phyloP scores from a whole-genome alignment of 139 green algal genomes.

The Trebouxia sp. region DNA sequence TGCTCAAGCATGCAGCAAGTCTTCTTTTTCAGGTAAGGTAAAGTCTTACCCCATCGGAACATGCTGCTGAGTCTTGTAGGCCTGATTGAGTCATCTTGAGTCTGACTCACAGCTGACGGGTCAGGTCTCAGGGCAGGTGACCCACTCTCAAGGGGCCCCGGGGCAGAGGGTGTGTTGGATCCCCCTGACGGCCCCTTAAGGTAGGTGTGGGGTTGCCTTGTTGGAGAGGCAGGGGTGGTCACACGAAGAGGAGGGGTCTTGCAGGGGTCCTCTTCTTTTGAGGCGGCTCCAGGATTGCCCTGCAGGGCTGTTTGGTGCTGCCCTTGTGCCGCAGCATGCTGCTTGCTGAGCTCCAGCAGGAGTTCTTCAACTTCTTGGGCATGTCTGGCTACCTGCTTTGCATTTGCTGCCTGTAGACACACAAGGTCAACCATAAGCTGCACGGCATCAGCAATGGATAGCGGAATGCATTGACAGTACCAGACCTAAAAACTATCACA shows the following conservation, averaged over 20 bases:
- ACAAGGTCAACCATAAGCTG: no score
- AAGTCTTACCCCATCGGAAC: no score
- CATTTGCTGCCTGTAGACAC: background rate
- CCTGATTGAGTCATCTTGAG: no score
- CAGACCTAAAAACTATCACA: no score
- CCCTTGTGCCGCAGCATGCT: background rate
- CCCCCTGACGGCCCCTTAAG: no score
- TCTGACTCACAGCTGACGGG: no score
- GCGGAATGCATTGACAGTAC: no score
- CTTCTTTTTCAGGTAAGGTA: no score
- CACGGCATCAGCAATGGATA: no score
- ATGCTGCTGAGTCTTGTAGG: no score
- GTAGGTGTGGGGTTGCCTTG: background rate
- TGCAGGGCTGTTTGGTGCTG: background rate
- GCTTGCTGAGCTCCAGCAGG: conserved; percentile 9
- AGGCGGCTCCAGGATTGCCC: background rate
- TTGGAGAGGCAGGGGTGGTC: conserved; percentile 3
- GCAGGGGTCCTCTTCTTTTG: background rate
- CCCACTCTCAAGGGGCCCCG: no score
- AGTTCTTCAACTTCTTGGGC: conserved; percentile 16
- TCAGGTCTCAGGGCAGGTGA: no score
- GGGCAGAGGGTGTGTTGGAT: background rate
- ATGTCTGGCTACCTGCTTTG: background rate
- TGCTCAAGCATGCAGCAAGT: background rate
- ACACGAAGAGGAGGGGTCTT: background rate